Base-by-base conservation (phyloP, 495 filamentous ascomycete species). In the Aspergillus ostianus region DNA sequence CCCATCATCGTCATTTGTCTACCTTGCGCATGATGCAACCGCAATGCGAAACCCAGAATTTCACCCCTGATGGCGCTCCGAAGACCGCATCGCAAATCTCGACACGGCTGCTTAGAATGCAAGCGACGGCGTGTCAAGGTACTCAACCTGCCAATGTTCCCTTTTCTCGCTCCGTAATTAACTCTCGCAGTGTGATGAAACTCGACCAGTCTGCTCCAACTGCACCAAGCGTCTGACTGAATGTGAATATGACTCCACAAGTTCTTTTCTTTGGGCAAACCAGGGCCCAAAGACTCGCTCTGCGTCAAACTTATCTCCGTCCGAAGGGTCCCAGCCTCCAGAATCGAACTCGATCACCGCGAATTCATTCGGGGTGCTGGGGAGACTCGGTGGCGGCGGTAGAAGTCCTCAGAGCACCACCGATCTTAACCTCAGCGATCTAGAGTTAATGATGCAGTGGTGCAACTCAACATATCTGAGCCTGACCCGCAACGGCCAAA, bases 381-480 rank as follows among this genome's bases (percentile, higher is more conserved):
- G 67, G 9, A 60, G 61, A 47, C 59, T 72, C 10, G 55, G 61
- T 51, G 63, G 55, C 12, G 58, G 60, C 13, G 51, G 66, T 30
- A 45, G 46, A 29, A 21, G 56, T 23, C 60, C 58, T 9, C 51
- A 58, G 7, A 47, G 51, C 15, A 53, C 55, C n/a, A 52, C 57
- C 51, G 57, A 36, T n/a, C 61, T 77, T 12, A 78, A 77, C 49
- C 50, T 76, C 29, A 61, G 64, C 44, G 72, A 77, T 44, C 55
- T 78, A 47, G 74, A 78, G 56, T 59, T 77, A 47, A 78, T 78
- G 74, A 74, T 77, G 67, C 76, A 78, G 20, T 78, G 76, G 76
- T 75, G 72, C 55, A 78, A 76, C 57, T 50, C 66, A 29, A 76
- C 74, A 1, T 67, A 70, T 56, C 57, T 56, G 47, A 64, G 65